These are phyloP conservation scores for Lumnitzera racemosa DNA, from an alignment of 345 rosid species.

Conservation along the genomic window DNA sequence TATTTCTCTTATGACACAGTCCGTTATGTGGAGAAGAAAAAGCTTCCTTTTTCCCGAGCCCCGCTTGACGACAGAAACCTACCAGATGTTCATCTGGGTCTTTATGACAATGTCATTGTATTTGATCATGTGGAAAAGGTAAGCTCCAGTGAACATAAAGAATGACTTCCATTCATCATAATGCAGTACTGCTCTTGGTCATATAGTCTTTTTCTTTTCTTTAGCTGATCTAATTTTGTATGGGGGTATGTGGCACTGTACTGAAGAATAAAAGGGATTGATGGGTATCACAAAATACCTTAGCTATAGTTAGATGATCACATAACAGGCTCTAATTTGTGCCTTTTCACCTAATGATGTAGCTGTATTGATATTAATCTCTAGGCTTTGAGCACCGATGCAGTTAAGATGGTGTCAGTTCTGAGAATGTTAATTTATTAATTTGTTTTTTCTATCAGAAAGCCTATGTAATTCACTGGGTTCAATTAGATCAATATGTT, in stretches of 20 bases:
- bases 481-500: conserved; percentile 63
- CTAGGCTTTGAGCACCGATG: too few species aligned
- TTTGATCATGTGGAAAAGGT: conserved; percentile 96
- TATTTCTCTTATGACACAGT: conserved; percentile 94
- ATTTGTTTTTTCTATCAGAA: conserved; percentile 38
- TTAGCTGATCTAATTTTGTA: too few species aligned
- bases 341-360: too few species aligned
- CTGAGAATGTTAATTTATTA: conserved; percentile 6
- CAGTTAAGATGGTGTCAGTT: not conserved
- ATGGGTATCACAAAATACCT: too few species aligned
- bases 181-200: too few species aligned
- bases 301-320: too few species aligned
- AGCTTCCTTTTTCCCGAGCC: conserved; percentile 62
- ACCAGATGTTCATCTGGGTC: conserved; percentile 94
- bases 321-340: too few species aligned
- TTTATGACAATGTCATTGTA: conserved; percentile 73
- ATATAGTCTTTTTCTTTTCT: too few species aligned
- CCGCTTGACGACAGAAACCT: conserved; percentile 84
- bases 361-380: too few species aligned
- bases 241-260: too few species aligned
- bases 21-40: conserved; percentile 82
- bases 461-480: conserved; percentile 94
- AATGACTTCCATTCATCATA: not conserved
- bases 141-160: conserved; percentile 3
- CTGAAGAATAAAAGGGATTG: too few species aligned